Conservation (phyloP, 768 basidiomycete genomes). For the Mycena indigotica region DNA sequence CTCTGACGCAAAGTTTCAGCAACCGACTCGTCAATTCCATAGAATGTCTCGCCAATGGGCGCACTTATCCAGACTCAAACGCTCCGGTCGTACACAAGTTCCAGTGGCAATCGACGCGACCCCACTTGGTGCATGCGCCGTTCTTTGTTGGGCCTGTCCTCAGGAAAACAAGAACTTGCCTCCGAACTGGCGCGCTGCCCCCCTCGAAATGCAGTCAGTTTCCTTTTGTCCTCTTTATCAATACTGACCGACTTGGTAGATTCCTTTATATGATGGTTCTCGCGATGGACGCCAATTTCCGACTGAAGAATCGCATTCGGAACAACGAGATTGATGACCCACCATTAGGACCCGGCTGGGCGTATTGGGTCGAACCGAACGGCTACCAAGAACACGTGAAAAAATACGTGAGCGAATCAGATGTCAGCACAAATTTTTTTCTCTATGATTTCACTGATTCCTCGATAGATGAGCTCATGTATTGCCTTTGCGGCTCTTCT, state of each 20-base stretch:
- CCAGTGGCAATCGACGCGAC: conserved; percentile 5
- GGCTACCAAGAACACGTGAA: conserved; percentile 7
- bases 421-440: not conserved
- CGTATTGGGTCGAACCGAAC: conserved; percentile 2
- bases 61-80: not conserved
- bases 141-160: conserved; percentile 28
- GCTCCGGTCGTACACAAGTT: conserved; percentile 8
- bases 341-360: conserved; percentile 14
- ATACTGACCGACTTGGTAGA: conserved; percentile 3
- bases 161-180: conserved; percentile 22
- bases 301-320: conserved; percentile 22
- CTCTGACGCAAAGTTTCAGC: no score
- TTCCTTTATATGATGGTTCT: conserved; percentile 26
- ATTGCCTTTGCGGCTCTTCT: conserved; percentile 22
- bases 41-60: conserved; percentile 9
- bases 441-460: not conserved
- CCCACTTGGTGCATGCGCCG: conserved; percentile 8
- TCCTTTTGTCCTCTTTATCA: not conserved
- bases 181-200: conserved; percentile 12
- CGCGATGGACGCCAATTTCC: conserved; percentile 31
- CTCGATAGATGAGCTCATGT: conserved; percentile 20
- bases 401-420: conserved; percentile 8
- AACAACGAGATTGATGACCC: conserved; percentile 11
- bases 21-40: conserved; percentile 9
- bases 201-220: conserved; percentile 3